phyloP scores from a whole-genome alignment of 805 yeast genomes.

The Metschnikowia dekortorum region DNA sequence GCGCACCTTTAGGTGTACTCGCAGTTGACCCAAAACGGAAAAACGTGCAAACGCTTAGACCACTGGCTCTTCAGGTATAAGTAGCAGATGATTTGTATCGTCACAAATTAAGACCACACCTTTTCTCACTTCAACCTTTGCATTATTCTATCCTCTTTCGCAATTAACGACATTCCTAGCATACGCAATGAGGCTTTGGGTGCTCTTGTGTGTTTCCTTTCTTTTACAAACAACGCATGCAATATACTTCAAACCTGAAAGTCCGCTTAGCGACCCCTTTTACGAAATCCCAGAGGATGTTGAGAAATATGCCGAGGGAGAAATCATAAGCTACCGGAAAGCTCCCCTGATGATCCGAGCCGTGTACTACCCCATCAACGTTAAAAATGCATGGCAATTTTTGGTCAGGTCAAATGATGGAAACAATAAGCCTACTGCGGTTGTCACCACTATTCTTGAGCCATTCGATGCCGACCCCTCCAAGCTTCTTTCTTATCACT shows the following conservation, averaged over 20 bases:
- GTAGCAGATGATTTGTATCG: background rate
- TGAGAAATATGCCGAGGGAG: conserved; percentile 7
- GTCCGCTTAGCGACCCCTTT: conserved; percentile 10
- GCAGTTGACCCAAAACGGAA: background rate
- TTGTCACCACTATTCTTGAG: conserved; percentile 21
- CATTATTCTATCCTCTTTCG: background rate
- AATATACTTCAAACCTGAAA: background rate
- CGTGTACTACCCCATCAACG: conserved; percentile 8
- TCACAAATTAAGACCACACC: background rate
- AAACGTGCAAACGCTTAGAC: background rate
- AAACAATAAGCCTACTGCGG: conserved; percentile 18
- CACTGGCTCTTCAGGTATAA: background rate
- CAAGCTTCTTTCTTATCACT: conserved; percentile 19
- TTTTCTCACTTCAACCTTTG: background rate
- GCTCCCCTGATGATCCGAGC: conserved; percentile 10
- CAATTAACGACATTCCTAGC: background rate
- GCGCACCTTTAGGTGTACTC: background rate
- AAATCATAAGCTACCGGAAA: conserved; percentile 6
- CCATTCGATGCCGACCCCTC: conserved; percentile 23
- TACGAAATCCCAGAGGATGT: conserved; percentile 9
- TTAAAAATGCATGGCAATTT: conserved; percentile 20
- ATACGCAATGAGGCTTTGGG: background rate
- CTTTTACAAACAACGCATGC: background rate
- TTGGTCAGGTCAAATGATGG: conserved; percentile 21
- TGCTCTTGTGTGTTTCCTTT: background rate